Percentiles rank a stretch among this genome's conserved stretches.
These are phyloP conservation scores for Mrakia blollopis DNA, from an alignment of 768 basidiomycete genomes.

Conservation along the genomic window DNA sequence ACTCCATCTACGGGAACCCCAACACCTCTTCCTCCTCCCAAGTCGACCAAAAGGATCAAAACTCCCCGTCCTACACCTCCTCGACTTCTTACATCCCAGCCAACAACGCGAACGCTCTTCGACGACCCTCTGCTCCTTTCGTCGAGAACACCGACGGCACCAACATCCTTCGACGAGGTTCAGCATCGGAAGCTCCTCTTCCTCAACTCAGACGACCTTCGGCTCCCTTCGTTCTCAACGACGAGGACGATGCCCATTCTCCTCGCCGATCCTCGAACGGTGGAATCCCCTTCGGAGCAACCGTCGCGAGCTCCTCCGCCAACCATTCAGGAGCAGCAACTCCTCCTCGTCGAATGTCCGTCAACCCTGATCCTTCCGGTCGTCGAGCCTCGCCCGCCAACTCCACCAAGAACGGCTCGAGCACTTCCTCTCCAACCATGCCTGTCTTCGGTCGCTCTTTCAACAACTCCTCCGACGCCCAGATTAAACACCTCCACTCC, in stretches of 20 bases:
- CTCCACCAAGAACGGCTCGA: not conserved
- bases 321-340: too few relatives aligned
- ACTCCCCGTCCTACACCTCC: not conserved
- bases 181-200: not conserved
- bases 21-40: not conserved
- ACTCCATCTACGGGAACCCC: not conserved
- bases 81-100: not conserved
- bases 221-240: constrained; percentile 1
- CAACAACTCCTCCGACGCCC: constrained; percentile 7
- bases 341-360: too few relatives aligned
- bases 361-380: too few relatives aligned
- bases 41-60: not conserved
- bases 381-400: not conserved
- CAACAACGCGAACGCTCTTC: not conserved
- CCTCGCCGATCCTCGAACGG: not conserved
- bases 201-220: not conserved
- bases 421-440: not conserved
- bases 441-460: not conserved
- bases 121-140: not conserved
- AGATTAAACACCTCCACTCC: not conserved
- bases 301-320: not conserved
- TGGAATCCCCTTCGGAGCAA: not conserved
- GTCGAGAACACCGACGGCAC: constrained; percentile 7
- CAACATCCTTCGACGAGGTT: constrained; percentile 8
- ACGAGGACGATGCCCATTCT: not conserved